Evolutionary conservation across 2,329 filamentous ascomycete species (phyloP).

Genomic region (Endoconidiophora laricicola): DNA sequence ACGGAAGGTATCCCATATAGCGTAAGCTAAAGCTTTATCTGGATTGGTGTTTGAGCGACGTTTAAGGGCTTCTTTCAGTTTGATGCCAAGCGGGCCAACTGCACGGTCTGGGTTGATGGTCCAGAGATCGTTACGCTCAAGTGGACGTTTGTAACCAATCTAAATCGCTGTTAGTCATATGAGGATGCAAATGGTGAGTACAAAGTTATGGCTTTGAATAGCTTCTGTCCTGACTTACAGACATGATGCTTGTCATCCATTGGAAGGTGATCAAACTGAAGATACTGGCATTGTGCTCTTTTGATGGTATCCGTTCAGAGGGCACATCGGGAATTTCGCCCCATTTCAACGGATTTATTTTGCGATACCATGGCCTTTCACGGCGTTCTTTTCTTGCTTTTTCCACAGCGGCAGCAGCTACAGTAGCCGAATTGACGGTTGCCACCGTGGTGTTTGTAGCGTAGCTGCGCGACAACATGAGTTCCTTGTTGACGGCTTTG

Average conservation of each 20-base stretch:
- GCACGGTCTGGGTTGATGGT: conserved; percentile 66
- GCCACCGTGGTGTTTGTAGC: conserved; percentile 36
- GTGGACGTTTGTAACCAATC: conserved; percentile 68
- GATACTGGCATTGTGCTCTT: conserved; percentile 57
- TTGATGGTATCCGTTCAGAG: conserved; percentile 35
- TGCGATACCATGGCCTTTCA: conserved; percentile 34
- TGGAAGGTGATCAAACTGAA: conserved; percentile 66
- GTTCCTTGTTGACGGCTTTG: conserved; percentile 1
- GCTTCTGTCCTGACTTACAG: conserved; percentile 28
- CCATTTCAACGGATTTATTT: conserved; percentile 43
- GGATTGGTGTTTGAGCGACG: conserved; percentile 55
- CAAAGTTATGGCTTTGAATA: neutral
- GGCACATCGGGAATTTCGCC: conserved; percentile 39
- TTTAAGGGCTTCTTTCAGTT: conserved; percentile 51
- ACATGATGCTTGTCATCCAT: conserved; percentile 85
- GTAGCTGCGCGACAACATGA: conserved; percentile 32
- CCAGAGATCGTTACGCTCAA: conserved; percentile 80
- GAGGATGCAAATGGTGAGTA: neutral
- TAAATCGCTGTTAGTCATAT: conserved; percentile 19
- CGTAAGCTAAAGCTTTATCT: conserved; percentile 40
- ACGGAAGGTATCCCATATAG: conserved; percentile 73
- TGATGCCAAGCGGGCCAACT: conserved; percentile 50
- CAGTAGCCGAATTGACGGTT: conserved; percentile 21
- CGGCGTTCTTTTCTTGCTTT: conserved; percentile 21
- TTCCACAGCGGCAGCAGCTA: conserved; percentile 16